phyloP scores from a whole-genome alignment of 345 rosid genomes.

The Euphorbia peplus region DNA sequence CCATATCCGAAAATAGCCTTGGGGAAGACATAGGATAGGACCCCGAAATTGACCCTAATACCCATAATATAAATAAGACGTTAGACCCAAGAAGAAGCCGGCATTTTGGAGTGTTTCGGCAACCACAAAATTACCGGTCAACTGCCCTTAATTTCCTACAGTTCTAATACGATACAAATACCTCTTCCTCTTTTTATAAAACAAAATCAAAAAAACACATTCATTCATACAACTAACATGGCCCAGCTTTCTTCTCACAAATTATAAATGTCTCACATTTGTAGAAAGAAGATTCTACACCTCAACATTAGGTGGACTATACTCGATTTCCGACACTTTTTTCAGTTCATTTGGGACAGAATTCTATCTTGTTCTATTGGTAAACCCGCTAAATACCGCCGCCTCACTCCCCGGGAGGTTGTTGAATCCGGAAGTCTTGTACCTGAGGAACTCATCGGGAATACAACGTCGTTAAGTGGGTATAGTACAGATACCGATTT shows the following conservation, averaged over 20 bases:
- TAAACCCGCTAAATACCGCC: constrained; percentile 51
- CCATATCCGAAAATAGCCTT: too few relatives aligned
- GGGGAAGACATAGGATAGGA: too few relatives aligned
- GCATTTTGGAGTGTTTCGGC: constrained; percentile 39
- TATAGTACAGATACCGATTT: constrained; percentile 66
- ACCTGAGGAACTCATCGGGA: too few relatives aligned
- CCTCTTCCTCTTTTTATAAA: neutral
- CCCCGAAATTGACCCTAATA: constrained; percentile 27
- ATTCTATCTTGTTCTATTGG: constrained; percentile 72
- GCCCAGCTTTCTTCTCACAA: constrained; percentile 38
- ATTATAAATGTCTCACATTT: constrained; percentile 57
- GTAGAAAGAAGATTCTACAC: constrained; percentile 50
- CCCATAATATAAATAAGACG: constrained; percentile 25
- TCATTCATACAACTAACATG: too few relatives aligned
- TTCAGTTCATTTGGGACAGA: constrained; percentile 70
- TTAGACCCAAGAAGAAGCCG: constrained; percentile 42
- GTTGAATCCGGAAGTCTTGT: constrained; percentile 9
- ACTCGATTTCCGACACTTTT: constrained; percentile 54
- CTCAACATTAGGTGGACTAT: constrained; percentile 55
- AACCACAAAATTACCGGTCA: constrained; percentile 39
- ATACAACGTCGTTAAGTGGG: constrained; percentile 31
- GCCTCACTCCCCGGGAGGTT: constrained; percentile 39
- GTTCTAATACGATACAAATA: neutral
- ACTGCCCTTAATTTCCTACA: constrained; percentile 22
- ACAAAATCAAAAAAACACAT: constrained; percentile 7